These are phyloP conservation scores for Rhizopogon vulgaris DNA, from an alignment of 768 basidiomycete species.

Conservation along the genomic window DNA sequence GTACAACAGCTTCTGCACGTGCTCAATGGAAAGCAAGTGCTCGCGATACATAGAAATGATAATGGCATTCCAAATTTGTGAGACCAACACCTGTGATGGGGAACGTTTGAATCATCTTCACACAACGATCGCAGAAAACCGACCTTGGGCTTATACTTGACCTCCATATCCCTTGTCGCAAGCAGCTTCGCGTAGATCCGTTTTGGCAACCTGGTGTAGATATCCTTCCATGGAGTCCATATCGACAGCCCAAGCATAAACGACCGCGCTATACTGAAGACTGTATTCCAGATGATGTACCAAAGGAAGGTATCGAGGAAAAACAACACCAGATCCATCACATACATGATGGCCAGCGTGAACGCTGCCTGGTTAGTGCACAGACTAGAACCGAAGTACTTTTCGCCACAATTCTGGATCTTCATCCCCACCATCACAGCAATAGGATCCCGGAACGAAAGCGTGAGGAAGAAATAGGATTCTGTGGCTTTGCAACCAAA, in stretches of 20 bases:
- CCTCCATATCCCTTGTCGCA: conserved; percentile 92
- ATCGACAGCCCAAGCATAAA: conserved; percentile 92
- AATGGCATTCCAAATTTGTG: conserved; percentile 99
- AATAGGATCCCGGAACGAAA: conserved; percentile 92
- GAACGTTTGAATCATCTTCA: not conserved
- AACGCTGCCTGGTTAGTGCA: conserved; percentile 94
- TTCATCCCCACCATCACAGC: conserved; percentile 96
- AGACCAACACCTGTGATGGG: conserved; percentile 74
- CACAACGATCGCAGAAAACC: conserved; percentile 5
- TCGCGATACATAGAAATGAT: conserved; percentile 99
- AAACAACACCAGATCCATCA: conserved; percentile 96
- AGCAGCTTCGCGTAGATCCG: conserved; percentile 94
- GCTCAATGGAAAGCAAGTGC: conserved; percentile 96
- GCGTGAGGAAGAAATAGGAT: conserved; percentile 96
- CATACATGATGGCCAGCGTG: conserved; percentile 94
- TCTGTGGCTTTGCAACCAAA: conserved; percentile 96
- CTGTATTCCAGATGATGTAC: conserved; percentile 99
- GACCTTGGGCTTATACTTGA: conserved; percentile 99
- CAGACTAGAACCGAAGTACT: conserved; percentile 74
- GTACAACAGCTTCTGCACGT: conserved; percentile 96
- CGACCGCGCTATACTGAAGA: conserved; percentile 81
- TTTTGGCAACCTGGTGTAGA: conserved; percentile 93
- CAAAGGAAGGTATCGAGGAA: conserved; percentile 99
- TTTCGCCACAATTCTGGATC: conserved; percentile 85
- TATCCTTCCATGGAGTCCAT: conserved; percentile 99